A percentile compares a stretch with the other conserved stretches of the same genome.
phyloP scores from a whole-genome alignment of 1,139 yeast species.

The Lodderomyces jiufengensis region DNA sequence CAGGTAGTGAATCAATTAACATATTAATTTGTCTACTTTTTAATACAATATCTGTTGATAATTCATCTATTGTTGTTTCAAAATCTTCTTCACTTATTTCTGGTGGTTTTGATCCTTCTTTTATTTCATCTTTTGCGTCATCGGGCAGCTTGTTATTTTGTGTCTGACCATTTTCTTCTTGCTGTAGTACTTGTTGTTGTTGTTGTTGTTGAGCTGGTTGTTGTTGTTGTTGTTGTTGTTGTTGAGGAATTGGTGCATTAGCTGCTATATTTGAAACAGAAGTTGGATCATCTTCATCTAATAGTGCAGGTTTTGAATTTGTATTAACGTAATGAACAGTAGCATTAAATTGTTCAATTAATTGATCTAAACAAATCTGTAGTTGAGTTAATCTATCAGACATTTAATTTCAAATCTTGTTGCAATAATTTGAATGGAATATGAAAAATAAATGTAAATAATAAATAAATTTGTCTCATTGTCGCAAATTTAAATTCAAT shows the following conservation, averaged over 20 bases:
- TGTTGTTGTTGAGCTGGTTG: conserved; percentile 10
- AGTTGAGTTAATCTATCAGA: conserved; percentile 89
- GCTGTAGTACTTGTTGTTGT: conserved; percentile 3
- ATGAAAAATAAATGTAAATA: too few relatives aligned
- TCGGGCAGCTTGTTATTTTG: not conserved
- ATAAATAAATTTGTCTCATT: too few relatives aligned
- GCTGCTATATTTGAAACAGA: conserved; percentile 43
- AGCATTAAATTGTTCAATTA: conserved; percentile 88
- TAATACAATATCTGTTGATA: conserved; percentile 78
- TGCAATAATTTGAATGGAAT: too few relatives aligned
- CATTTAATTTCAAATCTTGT: conserved; percentile 28
- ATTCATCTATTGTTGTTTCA: conserved; percentile 60
- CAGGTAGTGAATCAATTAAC: conserved; percentile 87
- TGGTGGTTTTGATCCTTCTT: conserved; percentile 17
- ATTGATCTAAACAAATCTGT: conserved; percentile 87
- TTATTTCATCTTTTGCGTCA: not conserved
- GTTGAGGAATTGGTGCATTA: conserved; percentile 44
- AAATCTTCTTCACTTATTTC: conserved; percentile 35
- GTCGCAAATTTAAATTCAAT: too few relatives aligned
- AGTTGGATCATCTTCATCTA: conserved; percentile 39
- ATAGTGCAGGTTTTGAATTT: conserved; percentile 35
- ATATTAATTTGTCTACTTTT: conserved; percentile 84
- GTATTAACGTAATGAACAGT: conserved; percentile 79
- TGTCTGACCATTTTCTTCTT: not conserved
- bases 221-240: conserved; percentile 18